Conservation (phyloP, 2,329 filamentous ascomycete species). For the Phoma sp. region DNA sequence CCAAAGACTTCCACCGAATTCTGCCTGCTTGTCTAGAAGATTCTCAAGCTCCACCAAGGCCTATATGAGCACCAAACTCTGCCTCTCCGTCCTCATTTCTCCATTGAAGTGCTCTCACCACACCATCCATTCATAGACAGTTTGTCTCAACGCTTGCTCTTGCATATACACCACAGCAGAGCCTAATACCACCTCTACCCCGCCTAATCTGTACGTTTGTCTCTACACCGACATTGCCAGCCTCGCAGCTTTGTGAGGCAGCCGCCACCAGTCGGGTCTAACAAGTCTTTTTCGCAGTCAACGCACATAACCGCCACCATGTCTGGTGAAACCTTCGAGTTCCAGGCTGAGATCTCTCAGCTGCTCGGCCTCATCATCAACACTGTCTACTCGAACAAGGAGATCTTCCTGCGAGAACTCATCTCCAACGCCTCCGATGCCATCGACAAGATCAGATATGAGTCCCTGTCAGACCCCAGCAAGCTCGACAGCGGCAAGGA, state of each 20-base stretch:
- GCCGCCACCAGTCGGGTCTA: constrained; percentile 14
- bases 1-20: constrained; percentile 39
- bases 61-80: constrained; percentile 44
- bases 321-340: constrained; percentile 96
- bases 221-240: constrained; percentile 20
- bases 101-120: constrained; percentile 36
- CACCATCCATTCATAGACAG: constrained; percentile 26
- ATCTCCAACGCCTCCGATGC: constrained; percentile 99
- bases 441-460: constrained; percentile 99
- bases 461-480: constrained; percentile 94
- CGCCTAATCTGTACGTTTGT: constrained; percentile 34
- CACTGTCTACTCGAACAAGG: constrained; percentile 99
- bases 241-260: constrained; percentile 15
- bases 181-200: constrained; percentile 27
- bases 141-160: constrained; percentile 33
- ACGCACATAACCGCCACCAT: constrained; percentile 62
- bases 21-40: constrained; percentile 48
- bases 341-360: constrained; percentile 99
- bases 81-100: constrained; percentile 27
- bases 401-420: constrained; percentile 98
- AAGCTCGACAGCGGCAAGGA: constrained; percentile 98
- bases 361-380: constrained; percentile 99
- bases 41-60: constrained; percentile 46
- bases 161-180: constrained; percentile 29
- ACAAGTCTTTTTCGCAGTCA: constrained; percentile 20